Evolutionary conservation across 176 grass and related monocot genomes (phyloP), one percentile per base, ranked within the genome.

Genomic region (Cenchrus americanus): DNA sequence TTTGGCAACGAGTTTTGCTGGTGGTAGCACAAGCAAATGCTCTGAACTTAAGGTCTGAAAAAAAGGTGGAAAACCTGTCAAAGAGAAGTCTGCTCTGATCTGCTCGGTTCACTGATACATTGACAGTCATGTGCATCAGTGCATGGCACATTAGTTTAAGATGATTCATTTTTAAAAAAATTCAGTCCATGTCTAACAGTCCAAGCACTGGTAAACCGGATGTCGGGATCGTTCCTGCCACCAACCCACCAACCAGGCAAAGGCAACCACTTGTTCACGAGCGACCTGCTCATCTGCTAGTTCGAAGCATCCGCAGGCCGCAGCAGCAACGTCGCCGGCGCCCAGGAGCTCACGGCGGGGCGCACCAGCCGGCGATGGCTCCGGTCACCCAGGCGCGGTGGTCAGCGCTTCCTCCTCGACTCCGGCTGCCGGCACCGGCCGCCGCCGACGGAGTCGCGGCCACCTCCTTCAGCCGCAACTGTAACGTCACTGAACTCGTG

Each of bases 41-140:
- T 48, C 46, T 48, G 46, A 48, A 48, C 10, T 48, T 48, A 11
- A 48, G 8, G 9, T 48, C 46, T 48, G 46, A 48, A 78, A 92
- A 92, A 86, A 77, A 86, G 40, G n/a, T 98, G 78, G 88, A 88
- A 71, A 75, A 21, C 89, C 17, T 98, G 95, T 92, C 92, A 98
- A 81, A 90, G 90, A 82, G 90, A 98, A 69, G 84, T n/a, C n/a
- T n/a, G n/a, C n/a, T n/a, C n/a, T n/a, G n/a, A n/a, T n/a, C n/a
- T n/a, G n/a, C n/a, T n/a, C n/a, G n/a, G n/a, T n/a, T n/a, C n/a
- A n/a, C n/a, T n/a, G 47, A 12, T 18, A 14, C 51, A 53, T 19
- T 67, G 13, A 8, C 13, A 26, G 21, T 46, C 44, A 8, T 15
- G 69, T 71, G n/a, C 47, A 48, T 48, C 43, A 44, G 8, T 34